These are phyloP conservation scores for Cladophialophora yegresii DNA, from an alignment of 2,329 filamentous ascomycete species.

Conservation along the genomic window DNA sequence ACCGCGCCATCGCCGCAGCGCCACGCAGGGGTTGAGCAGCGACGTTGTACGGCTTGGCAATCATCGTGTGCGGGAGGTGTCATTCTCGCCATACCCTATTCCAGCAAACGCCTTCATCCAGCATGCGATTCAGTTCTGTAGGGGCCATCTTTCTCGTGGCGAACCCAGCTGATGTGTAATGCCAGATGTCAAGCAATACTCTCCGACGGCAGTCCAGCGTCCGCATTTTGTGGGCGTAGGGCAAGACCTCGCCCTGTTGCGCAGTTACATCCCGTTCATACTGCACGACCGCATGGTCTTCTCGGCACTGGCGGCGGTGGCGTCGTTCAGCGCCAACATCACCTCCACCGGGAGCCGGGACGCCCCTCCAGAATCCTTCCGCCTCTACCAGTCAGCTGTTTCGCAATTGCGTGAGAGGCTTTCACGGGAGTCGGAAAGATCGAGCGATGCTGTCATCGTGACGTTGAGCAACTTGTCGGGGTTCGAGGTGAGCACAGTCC, in stretches of 20 bases:
- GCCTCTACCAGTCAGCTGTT: constrained; percentile 20
- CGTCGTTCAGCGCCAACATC: constrained; percentile 20
- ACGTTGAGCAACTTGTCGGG: constrained; percentile 22
- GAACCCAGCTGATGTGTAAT: neutral
- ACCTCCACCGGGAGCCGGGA: constrained; percentile 22
- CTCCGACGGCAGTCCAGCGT: constrained; percentile 19
- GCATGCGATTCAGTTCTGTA: constrained; percentile 19
- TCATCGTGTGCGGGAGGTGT: constrained; percentile 1
- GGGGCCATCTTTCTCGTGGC: neutral
- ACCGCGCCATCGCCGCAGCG: constrained; percentile 11
- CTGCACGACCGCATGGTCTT: constrained; percentile 24
- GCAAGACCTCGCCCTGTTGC: constrained; percentile 19
- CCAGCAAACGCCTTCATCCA: constrained; percentile 15
- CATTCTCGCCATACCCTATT: constrained; percentile 6
- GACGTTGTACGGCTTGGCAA: neutral
- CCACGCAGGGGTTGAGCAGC: neutral
- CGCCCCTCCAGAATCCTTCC: constrained; percentile 16
- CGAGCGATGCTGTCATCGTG: constrained; percentile 21
- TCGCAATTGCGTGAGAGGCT: constrained; percentile 23
- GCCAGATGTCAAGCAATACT: constrained; percentile 22
- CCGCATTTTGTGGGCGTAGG: constrained; percentile 20
- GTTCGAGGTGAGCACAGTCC: constrained; percentile 17
- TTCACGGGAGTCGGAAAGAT: constrained; percentile 13
- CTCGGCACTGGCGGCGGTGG: constrained; percentile 18
- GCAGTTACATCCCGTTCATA: constrained; percentile 26